Conservation (phyloP, 768 basidiomycete genomes). For the Suillus clintonianus region DNA sequence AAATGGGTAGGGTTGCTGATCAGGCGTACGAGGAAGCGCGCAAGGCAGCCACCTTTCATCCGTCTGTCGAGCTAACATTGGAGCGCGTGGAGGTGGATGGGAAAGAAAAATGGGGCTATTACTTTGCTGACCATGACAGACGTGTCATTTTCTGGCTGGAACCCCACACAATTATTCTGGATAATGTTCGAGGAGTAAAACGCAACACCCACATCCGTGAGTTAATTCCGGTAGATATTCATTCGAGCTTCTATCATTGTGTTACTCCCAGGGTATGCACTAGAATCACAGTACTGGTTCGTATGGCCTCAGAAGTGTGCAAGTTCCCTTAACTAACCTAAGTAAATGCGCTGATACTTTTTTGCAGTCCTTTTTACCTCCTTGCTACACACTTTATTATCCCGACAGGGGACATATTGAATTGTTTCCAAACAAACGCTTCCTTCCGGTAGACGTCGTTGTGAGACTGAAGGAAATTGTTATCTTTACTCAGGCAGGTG, state of each 20-base stretch:
- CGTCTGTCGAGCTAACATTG: neutral
- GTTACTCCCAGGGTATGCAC: slow-evolving; percentile 1
- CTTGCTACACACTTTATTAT: neutral
- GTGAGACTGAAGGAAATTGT: slow-evolving; percentile 6
- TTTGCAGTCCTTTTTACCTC: neutral
- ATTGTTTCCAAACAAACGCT: slow-evolving; percentile 15
- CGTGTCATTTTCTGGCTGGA: slow-evolving; percentile 7
- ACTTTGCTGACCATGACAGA: slow-evolving; percentile 1
- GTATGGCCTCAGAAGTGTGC: neutral
- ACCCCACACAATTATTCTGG: neutral
- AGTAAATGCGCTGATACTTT: neutral
- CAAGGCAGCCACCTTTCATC: neutral
- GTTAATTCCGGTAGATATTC: neutral
- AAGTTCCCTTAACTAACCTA: neutral
- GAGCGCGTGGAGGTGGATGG: neutral
- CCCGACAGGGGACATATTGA: neutral
- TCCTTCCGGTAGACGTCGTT: slow-evolving; percentile 13
- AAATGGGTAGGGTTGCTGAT: neutral
- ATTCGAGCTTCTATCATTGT: neutral
- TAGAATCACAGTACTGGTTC: slow-evolving; percentile 10
- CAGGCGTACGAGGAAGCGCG: neutral
- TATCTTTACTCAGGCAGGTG: slow-evolving; percentile 6
- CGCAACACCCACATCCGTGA: neutral
- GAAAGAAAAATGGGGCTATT: neutral
- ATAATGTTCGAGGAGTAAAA: neutral